A percentile compares a stretch with the other conserved stretches of the same genome.
Conservation (phyloP, 2,329 filamentous ascomycete species). For the Aspergillus neoniger region DNA sequence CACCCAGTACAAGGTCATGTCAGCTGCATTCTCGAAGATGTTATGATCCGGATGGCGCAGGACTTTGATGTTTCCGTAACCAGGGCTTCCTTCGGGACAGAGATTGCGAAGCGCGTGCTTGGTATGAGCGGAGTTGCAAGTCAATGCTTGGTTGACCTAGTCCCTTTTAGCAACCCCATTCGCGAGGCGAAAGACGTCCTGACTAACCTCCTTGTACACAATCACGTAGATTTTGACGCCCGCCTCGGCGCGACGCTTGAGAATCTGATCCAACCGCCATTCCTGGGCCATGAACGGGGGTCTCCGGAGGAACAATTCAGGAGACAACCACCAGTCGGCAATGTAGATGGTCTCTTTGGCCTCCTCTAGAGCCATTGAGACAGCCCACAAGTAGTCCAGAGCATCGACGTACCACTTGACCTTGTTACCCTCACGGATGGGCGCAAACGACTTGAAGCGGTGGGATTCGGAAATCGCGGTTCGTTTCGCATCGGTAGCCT, state of each 20-base stretch:
- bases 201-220: conserved; percentile 77
- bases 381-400: conserved; percentile 92
- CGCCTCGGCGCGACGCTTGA: conserved; percentile 86
- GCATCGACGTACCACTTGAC: conserved; percentile 98
- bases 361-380: conserved; percentile 83
- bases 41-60: conserved; percentile 96
- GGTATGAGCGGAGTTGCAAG: conserved; percentile 90
- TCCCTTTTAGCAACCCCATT: conserved; percentile 8
- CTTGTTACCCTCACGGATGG: conserved; percentile 78
- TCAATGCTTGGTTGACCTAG: conserved; percentile 70
- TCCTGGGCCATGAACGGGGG: conserved; percentile 81
- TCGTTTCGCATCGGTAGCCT: conserved; percentile 79
- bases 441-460: conserved; percentile 88
- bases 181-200: neutral
- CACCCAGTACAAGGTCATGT: conserved; percentile 94
- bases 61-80: conserved; percentile 83
- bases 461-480: conserved; percentile 70
- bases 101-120: conserved; percentile 80
- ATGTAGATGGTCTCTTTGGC: conserved; percentile 96
- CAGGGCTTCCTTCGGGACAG: conserved; percentile 78
- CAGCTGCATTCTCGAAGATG: conserved; percentile 85
- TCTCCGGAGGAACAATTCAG: conserved; percentile 79
- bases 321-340: conserved; percentile 94
- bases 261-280: conserved; percentile 79
- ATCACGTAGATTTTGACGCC: conserved; percentile 94